Evolutionary conservation across 129 eudicot genomes (phyloP), one percentile per base, ranked within the genome.

Genomic region (Pulicaria dysenterica): DNA sequence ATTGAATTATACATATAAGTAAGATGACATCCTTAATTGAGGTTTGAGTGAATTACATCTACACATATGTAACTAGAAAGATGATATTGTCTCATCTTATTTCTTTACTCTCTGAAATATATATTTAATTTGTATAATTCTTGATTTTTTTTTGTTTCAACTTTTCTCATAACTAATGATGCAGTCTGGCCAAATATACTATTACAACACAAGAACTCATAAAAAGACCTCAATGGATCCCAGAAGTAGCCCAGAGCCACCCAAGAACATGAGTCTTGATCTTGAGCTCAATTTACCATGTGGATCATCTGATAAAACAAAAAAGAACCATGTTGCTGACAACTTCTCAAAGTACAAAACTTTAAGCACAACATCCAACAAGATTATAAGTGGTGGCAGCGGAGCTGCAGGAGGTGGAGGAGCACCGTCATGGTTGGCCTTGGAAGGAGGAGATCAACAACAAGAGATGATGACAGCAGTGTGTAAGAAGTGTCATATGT

Each of bases 171-270:
- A 39, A 13, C n/a, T 39, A 49, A 46, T 34, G 16, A 66, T 82
- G 84, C 81, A 91, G 97, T 91, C 95, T 0, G 97, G 97, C 17
- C 85, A 91, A 59, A 74, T 91, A 61, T 85, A 88, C 78, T 91
- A 77, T 70, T 88, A 80, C 61, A 91, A 91, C 79, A 82, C 88
- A 75, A 84, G 79, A 69, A 88, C 95, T 50, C 84, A 76, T 1
- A 88, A 78, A 70, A 91, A 81, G 88, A 83, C 90, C 38, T 71
- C 80, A 51, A 77, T 58, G 58, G 97, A 86, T 83, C 95, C 96
- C 34, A 85, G 95, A 79, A 64, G 73, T 36, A 55, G 74, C 74
- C 58, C 53, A 14, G 83, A 81, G 38, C 87, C 85, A 50, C 73
- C 85, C 11, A 64, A 48, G 51, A 78, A 72, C 81, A 85, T 88